These are phyloP conservation scores for Zalaria sp. DNA, from an alignment of 2,329 filamentous ascomycete genomes.

Conservation along the genomic window DNA sequence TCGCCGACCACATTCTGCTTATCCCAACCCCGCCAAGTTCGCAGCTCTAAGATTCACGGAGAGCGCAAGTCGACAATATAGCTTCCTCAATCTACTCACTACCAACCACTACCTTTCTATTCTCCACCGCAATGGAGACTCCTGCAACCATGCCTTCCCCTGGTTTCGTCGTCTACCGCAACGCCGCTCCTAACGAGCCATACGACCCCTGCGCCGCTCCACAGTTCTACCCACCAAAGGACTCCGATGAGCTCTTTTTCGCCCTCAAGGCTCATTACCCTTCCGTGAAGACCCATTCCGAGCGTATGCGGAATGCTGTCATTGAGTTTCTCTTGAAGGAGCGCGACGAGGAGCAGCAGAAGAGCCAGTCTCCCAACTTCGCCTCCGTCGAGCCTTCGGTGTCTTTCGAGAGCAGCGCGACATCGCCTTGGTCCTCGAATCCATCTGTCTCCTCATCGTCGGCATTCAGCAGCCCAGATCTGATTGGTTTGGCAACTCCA, in stretches of 20 bases:
- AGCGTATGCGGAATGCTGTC: constrained; percentile 23
- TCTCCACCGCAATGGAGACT: not conserved
- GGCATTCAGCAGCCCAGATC: constrained; percentile 17
- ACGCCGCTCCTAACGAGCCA: constrained; percentile 11
- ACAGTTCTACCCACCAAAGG: constrained; percentile 22
- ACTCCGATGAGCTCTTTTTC: constrained; percentile 24
- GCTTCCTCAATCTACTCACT: no score
- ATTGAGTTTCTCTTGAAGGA: constrained; percentile 24
- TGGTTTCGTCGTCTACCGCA: constrained; percentile 2
- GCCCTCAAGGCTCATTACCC: constrained; percentile 20
- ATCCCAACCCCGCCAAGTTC: no score
- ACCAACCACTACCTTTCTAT: not conserved
- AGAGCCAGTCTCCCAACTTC: constrained; percentile 9
- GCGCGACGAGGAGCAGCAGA: constrained; percentile 14
- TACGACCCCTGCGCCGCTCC: constrained; percentile 18
- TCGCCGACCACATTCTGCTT: no score
- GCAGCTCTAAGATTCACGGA: no score
- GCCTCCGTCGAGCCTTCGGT: constrained; percentile 6
- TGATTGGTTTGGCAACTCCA: constrained; percentile 14
- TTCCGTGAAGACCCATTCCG: constrained; percentile 20
- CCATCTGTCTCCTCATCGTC: constrained; percentile 17
- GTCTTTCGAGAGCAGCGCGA: constrained; percentile 4
- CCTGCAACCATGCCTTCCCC: not conserved
- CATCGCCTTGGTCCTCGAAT: constrained; percentile 14
- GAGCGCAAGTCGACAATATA: no score